Evolutionary conservation across 177 flowering plant species (phyloP), one percentile per base, ranked within the genome.

Genomic region (Vitis hybrid): DNA sequence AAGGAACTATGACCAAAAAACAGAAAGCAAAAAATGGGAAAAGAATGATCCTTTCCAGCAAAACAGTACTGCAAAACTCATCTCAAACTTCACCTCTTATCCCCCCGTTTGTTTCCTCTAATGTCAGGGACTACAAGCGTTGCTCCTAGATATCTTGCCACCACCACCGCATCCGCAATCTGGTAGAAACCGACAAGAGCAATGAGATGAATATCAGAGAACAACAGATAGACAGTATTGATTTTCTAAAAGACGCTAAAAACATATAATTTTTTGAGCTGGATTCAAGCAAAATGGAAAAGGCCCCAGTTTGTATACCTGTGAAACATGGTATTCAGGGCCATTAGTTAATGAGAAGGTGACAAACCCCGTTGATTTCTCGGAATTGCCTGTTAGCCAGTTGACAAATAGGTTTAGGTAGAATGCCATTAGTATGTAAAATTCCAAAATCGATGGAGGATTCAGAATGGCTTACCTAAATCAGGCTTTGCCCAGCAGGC

Each of bases 41-140:
- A 55, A 55, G 19, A 55, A 14, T 24, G 17, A 55, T 55, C 58
- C 17, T 55, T 55, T 55, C 47, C 9, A 7, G 58, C 0, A 55
- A 14, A 17, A 55, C 17, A 55, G 17, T 55, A 55, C 8, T 55
- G 58, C 1, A n/a, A 51, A 67, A 10, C 15, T 67, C 60, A 55
- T 63, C 13, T 10, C 31, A 19, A 51, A 51, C 58, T 18, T 67
- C 24, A 92, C 99, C 91, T 87, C 68, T 77, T 80, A 54, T 87
- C 92, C 14, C 94, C 91, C 6, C 84, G 86, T 59, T 83, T 81
- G 81, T 76, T 83, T 81, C 97, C 99, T 78, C 94, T 85, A 55
- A 95, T 95, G 82, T 94, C 97, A 68, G 99, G 99, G 61, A 95
- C 68, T 33, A 95, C 95, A 68, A 95, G 92, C 73, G 92, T 88